Evolutionary conservation across 1,284 basidiomycete genomes (phyloP).

Genomic region (Anthracocystis walkeri): DNA sequence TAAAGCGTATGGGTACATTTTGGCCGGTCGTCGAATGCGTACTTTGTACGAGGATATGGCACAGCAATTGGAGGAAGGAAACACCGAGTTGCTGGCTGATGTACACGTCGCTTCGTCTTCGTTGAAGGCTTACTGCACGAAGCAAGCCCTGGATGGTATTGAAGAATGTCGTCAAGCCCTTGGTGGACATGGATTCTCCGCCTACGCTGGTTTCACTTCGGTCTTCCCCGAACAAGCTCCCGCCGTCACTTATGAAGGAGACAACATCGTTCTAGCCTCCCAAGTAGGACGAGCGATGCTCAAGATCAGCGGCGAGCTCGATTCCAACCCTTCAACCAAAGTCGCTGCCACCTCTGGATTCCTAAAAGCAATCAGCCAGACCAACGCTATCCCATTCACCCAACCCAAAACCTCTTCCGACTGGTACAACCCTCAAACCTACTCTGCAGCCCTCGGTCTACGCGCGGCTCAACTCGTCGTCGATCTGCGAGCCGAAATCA

Average conservation of each 20-base stretch:
- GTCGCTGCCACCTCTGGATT: conserved; percentile 57
- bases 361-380: conserved; percentile 48
- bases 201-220: conserved; percentile 61
- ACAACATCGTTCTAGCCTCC: conserved; percentile 63
- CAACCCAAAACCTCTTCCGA: conserved; percentile 46
- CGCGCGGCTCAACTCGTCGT: conserved; percentile 59
- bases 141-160: conserved; percentile 69
- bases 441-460: conserved; percentile 55
- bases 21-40: conserved; percentile 66
- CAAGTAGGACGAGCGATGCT: conserved; percentile 65
- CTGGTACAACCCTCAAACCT: conserved; percentile 55
- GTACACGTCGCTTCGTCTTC: conserved; percentile 69
- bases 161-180: conserved; percentile 70
- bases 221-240: conserved; percentile 63
- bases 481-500: conserved; percentile 58
- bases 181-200: conserved; percentile 70
- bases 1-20: conserved; percentile 70
- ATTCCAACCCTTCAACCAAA: conserved; percentile 37
- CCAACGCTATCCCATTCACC: conserved; percentile 42
- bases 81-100: conserved; percentile 69
- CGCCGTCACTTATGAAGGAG: conserved; percentile 70
- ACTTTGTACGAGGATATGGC: conserved; percentile 69
- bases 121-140: conserved; percentile 69
- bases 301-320: conserved; percentile 58
- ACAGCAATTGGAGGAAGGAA: conserved; percentile 64